Conservation (phyloP, 768 basidiomycete genomes). For the Mycena vitilis region DNA sequence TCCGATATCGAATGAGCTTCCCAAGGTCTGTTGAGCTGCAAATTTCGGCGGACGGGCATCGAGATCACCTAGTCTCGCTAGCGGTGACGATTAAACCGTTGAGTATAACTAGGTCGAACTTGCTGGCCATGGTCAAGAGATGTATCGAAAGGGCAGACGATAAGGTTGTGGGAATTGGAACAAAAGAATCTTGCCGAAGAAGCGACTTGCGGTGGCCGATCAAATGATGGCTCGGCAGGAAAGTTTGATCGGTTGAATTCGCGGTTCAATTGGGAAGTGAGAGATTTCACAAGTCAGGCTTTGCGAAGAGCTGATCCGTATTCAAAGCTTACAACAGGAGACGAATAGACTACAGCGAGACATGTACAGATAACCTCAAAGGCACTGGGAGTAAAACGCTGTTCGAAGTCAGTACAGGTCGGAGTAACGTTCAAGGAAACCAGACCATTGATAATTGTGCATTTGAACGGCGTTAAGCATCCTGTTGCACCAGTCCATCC, state of each 20-base stretch:
- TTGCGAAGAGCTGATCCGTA: neutral
- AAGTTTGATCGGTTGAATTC: too few species aligned
- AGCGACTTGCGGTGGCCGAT: too few species aligned
- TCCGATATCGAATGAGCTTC: slow-evolving; percentile 20
- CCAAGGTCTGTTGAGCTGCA: slow-evolving; percentile 3
- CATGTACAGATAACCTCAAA: slow-evolving; percentile 34
- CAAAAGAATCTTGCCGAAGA: too few species aligned
- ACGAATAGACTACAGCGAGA: neutral
- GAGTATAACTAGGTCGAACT: slow-evolving; percentile 11
- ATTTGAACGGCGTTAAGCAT: slow-evolving; percentile 51
- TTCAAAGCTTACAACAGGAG: neutral
- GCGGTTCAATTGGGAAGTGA: too few species aligned
- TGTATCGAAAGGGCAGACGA: too few species aligned
- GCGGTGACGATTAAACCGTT: slow-evolving; percentile 17
- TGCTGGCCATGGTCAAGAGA: neutral
- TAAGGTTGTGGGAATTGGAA: too few species aligned
- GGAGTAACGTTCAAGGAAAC: neutral
- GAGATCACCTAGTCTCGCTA: slow-evolving; percentile 7
- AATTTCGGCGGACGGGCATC: too few species aligned
- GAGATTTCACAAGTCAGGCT: too few species aligned
- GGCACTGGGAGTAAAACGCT: slow-evolving; percentile 54
- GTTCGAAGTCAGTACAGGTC: neutral
- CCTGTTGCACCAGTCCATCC: slow-evolving; percentile 49
- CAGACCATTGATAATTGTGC: slow-evolving; percentile 50
- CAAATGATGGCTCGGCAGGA: too few species aligned